Evolutionary conservation across 1,284 basidiomycete genomes (phyloP).

Genomic region (Malassezia cuniculi): DNA sequence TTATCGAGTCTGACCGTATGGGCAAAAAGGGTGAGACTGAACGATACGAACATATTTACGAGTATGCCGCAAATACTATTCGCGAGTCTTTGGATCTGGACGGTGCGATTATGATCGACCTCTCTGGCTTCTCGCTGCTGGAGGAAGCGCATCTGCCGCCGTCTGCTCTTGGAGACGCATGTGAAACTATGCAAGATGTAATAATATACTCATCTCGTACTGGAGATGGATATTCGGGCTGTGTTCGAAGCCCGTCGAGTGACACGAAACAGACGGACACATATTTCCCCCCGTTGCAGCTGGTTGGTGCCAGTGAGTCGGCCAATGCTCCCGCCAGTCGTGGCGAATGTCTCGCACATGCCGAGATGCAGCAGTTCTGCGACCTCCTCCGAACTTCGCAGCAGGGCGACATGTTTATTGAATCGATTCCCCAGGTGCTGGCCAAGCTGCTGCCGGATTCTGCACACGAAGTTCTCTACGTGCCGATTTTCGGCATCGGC

Average conservation of each 20-base stretch:
- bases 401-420: constrained; percentile 27
- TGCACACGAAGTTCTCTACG: constrained; percentile 24
- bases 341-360: constrained; percentile 25
- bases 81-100: constrained; percentile 79
- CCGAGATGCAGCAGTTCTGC: constrained; percentile 31
- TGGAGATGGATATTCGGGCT: constrained; percentile 9
- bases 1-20: no score
- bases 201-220: constrained; percentile 28
- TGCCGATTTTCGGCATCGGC: constrained; percentile 86
- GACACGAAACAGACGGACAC: constrained; percentile 4
- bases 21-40: not conserved
- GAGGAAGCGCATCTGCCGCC: constrained; percentile 49
- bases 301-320: constrained; percentile 32
- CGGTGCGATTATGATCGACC: constrained; percentile 77
- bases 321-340: constrained; percentile 17
- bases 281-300: constrained; percentile 29
- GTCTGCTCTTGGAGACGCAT: constrained; percentile 15
- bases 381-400: constrained; percentile 28
- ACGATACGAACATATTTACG: constrained; percentile 55
- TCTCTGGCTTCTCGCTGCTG: constrained; percentile 75
- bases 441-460: constrained; percentile 29
- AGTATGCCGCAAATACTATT: constrained; percentile 72
- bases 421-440: constrained; percentile 28
- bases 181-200: constrained; percentile 45
- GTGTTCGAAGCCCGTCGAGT: no score